Conservation (phyloP, 176 grass and related monocot species). For the Guadua angustifolia region DNA sequence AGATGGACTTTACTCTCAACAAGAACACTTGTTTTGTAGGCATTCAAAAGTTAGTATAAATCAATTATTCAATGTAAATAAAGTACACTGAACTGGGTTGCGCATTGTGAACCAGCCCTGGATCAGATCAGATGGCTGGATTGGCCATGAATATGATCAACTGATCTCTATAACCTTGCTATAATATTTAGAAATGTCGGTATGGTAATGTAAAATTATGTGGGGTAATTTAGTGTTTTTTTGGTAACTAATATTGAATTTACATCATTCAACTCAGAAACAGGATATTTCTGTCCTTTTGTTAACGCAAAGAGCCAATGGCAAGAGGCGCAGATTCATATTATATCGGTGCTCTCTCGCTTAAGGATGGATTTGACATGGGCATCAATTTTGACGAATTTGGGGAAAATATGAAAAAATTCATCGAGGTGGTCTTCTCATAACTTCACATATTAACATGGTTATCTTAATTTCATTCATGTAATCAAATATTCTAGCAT, state of each 20-base stretch:
- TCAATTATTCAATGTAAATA: not conserved
- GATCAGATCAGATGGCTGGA: not conserved
- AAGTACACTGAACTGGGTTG: not conserved
- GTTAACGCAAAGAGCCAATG: slow-evolving; percentile 34
- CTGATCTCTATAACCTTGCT: slow-evolving; percentile 3
- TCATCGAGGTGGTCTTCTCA: slow-evolving; percentile 50
- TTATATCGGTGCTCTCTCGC: slow-evolving; percentile 34
- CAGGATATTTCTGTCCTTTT: slow-evolving; percentile 23
- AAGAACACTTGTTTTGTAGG: not conserved
- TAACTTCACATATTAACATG: slow-evolving; percentile 4
- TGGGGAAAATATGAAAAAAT: slow-evolving; percentile 52
- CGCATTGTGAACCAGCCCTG: not conserved
- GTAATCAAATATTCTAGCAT: slow-evolving; percentile 12
- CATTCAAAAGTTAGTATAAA: not conserved
- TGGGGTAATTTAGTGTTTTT: not conserved
- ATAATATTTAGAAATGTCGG: not conserved
- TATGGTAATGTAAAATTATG: not conserved
- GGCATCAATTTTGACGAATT: slow-evolving; percentile 38
- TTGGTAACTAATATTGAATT: not conserved
- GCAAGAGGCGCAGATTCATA: slow-evolving; percentile 31
- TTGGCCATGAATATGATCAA: not conserved
- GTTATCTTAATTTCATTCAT: slow-evolving; percentile 4
- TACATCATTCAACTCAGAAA: slow-evolving; percentile 30
- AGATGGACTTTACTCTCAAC: not conserved
- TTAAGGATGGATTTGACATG: slow-evolving; percentile 46